Evolutionary conservation across 2,329 filamentous ascomycete genomes (phyloP), one percentile per base, ranked within the genome.

Genomic region (Arthrinium puccinioides): DNA sequence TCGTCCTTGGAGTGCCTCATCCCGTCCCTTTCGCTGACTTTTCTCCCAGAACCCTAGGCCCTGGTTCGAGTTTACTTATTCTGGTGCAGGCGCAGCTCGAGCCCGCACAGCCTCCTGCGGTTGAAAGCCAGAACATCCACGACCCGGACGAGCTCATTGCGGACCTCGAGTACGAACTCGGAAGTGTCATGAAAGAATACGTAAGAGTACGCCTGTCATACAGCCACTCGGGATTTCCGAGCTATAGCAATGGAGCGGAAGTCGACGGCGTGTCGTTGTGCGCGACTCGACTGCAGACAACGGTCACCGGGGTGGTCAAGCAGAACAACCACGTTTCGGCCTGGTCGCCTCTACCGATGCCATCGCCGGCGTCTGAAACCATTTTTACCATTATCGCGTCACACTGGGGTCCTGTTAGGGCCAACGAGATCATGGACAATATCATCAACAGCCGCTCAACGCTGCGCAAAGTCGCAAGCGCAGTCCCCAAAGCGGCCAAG

Each of bases 101-200:
- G 28, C 38, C 44, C 8, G 26, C 27, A n/a, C 39, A 38, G 21
- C 39, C 16, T 33, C 37, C 42, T 28, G 30, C 27, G 13, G 21
- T n/a, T 18, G n/a, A 20, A 19, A 18, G 24, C 7, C 8, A 36
- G 10, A 16, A 24, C n/a, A n/a, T 9, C 7, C 14, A n/a, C 9
- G 24, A 21, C 11, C 69, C 76, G 0, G 73, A 79, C 10, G 64
- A 72, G 27, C 57, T 81, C 21, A 75, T 82, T 13, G 66, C 73
- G 18, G 73, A 79, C 39, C 60, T 82, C 9, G 74, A 81, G 48
- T 57, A 62, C 21, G 67, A 78, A 38, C 66, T 82, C 3, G 74
- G 75, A 21, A 61, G 64, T 36, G 60, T 60, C 4, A 54, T 54
- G 15, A 63, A 62, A 13, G 62, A 68, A 23, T 80, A 75, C 44